These are phyloP conservation scores for Russula virescens DNA, from an alignment of 768 basidiomycete genomes.

Conservation along the genomic window DNA sequence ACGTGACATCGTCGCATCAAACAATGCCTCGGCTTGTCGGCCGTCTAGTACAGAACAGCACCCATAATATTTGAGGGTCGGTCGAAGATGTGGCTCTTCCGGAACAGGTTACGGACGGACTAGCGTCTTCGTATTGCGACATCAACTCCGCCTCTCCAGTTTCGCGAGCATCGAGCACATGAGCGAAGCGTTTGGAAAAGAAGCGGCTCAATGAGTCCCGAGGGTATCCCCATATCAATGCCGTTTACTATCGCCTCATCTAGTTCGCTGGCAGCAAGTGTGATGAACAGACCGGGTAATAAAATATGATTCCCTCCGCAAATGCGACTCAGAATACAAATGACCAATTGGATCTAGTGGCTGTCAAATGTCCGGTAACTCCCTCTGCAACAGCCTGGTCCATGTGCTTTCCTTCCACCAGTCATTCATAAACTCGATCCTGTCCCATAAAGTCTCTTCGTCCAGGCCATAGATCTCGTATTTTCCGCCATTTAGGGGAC, in stretches of 20 bases:
- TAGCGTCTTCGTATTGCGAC: too few relatives aligned
- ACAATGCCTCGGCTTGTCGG: background rate
- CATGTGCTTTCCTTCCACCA: conserved; percentile 95
- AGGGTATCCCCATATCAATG: background rate
- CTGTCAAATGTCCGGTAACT: conserved; percentile 67
- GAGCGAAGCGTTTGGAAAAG: too few relatives aligned
- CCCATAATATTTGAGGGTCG: too few relatives aligned
- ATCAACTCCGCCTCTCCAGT: too few relatives aligned
- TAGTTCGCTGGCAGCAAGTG: background rate
- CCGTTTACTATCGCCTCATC: background rate
- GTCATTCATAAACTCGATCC: conserved; percentile 75
- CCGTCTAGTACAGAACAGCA: background rate
- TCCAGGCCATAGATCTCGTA: conserved; percentile 85
- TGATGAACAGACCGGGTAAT: background rate
- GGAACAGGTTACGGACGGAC: too few relatives aligned
- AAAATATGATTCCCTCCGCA: background rate
- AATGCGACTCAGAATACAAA: background rate
- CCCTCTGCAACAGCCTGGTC: conserved; percentile 73
- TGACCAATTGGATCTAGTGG: background rate
- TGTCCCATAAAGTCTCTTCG: conserved; percentile 81
- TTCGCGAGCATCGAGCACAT: too few relatives aligned
- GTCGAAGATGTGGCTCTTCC: too few relatives aligned
- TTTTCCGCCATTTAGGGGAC: conserved; percentile 57
- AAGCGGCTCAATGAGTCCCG: background rate
- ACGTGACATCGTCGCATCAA: background rate